Conservation (phyloP, 2,329 filamentous ascomycete species). For the Phaeomoniella chlamydospora region DNA sequence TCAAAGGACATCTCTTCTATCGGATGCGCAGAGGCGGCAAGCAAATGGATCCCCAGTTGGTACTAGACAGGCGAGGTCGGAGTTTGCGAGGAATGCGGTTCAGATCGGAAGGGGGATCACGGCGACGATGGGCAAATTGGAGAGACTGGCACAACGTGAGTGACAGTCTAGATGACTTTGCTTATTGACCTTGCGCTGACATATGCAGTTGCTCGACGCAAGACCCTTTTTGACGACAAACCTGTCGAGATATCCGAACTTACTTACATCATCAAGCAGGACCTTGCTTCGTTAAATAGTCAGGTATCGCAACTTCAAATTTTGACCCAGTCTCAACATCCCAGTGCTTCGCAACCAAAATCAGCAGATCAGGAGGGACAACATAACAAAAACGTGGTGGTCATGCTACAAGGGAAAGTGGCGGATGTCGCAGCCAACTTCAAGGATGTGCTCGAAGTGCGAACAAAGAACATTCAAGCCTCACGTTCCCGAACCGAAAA, state of each 20-base stretch:
- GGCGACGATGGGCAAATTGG: constrained; percentile 84
- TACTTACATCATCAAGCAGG: constrained; percentile 96
- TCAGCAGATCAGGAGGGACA: constrained; percentile 66
- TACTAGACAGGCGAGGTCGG: constrained; percentile 51
- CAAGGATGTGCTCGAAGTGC: constrained; percentile 90
- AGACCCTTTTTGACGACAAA: constrained; percentile 92
- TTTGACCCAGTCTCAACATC: constrained; percentile 63
- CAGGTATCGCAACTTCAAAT: constrained; percentile 74
- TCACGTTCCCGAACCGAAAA: constrained; percentile 87
- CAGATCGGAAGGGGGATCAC: constrained; percentile 87
- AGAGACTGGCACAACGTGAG: constrained; percentile 74
- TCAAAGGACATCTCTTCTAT: constrained; percentile 68
- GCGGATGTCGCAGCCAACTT: constrained; percentile 90
- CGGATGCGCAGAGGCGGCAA: constrained; percentile 47
- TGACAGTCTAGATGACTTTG: too few species aligned
- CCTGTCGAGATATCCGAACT: constrained; percentile 95
- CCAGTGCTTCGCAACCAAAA: constrained; percentile 33
- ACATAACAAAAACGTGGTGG: constrained; percentile 77
- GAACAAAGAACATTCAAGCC: constrained; percentile 96
- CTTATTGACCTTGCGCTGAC: neutral
- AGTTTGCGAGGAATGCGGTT: constrained; percentile 83
- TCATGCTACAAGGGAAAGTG: constrained; percentile 9
- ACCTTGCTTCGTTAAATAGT: constrained; percentile 70
- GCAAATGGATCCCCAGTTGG: constrained; percentile 40
- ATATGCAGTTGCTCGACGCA: constrained; percentile 67